Conservation (phyloP, 2,329 filamentous ascomycete genomes). For the Ophiostoma sp. region DNA sequence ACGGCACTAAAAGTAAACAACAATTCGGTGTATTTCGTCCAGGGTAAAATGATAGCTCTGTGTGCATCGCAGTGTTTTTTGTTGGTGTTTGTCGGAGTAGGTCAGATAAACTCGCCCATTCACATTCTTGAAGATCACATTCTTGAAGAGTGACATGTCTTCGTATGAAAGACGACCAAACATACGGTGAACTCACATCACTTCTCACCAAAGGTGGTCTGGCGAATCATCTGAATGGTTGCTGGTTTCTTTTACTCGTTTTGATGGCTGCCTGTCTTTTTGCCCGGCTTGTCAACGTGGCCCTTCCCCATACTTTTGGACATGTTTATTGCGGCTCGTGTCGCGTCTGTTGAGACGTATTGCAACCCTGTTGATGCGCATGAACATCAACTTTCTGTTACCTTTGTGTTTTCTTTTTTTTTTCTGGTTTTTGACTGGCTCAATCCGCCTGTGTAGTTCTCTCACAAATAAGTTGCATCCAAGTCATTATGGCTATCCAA, state of each 20-base stretch:
- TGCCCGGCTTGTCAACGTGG: slow-evolving; percentile 4
- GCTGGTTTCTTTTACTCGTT: background rate
- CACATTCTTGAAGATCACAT: background rate
- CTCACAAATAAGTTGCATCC: background rate
- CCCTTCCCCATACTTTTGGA: background rate
- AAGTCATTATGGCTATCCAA: slow-evolving; percentile 3
- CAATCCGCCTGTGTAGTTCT: background rate
- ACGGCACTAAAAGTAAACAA: background rate
- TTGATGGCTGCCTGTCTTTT: background rate
- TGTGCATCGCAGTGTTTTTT: too few species aligned
- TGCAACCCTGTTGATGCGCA: background rate
- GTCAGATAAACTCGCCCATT: background rate
- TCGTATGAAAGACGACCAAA: background rate
- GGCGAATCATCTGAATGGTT: background rate
- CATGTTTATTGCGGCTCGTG: background rate
- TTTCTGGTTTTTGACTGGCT: slow-evolving; percentile 6
- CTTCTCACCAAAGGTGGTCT: background rate
- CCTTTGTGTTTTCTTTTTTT: background rate
- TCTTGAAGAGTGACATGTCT: too few species aligned
- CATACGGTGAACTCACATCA: background rate
- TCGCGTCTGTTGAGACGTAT: slow-evolving; percentile 4
- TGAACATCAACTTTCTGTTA: background rate
- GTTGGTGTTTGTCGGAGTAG: too few species aligned
- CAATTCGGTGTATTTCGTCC: background rate
- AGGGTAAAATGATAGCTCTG: background rate